Conservation (phyloP, 208 protist genomes). For the Acanthamoeba lugdunensis region DNA sequence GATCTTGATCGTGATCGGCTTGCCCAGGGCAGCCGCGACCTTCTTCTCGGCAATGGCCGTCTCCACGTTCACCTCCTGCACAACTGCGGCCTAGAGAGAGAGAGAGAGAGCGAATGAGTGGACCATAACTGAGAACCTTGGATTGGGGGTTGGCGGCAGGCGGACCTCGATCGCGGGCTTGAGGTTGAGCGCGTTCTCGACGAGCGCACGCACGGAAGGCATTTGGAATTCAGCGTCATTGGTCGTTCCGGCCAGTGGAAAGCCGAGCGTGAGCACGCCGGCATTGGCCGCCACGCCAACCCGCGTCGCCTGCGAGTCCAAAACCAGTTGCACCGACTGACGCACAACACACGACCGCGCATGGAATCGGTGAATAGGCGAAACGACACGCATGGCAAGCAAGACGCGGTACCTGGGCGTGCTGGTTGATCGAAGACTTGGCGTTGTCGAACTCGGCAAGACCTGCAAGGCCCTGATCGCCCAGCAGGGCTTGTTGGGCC, state of each 20-base stretch:
- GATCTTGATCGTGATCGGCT: neutral
- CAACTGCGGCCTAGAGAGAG: neutral
- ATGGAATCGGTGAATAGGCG: neutral
- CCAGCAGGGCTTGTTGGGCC: neutral
- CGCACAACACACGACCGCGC: neutral
- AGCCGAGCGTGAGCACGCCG: neutral
- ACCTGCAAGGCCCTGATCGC: neutral
- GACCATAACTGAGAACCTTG: neutral
- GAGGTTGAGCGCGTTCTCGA: neutral
- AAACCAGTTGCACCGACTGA: neutral
- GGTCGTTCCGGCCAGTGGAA: neutral
- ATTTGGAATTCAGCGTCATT: neutral
- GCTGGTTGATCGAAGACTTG: neutral
- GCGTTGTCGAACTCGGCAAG: neutral
- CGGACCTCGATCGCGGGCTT: neutral
- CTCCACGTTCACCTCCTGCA: neutral
- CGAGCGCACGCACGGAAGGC: neutral
- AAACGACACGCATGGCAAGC: neutral
- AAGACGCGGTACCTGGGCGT: neutral
- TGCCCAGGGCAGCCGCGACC: neutral
- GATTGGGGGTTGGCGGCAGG: neutral
- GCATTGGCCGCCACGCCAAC: neutral
- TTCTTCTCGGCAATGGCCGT: neutral
- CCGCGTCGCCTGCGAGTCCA: neutral
- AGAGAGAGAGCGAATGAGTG: neutral